Conservation (phyloP, 2,329 filamentous ascomycete genomes). For the Cytospora paraplurivora region DNA sequence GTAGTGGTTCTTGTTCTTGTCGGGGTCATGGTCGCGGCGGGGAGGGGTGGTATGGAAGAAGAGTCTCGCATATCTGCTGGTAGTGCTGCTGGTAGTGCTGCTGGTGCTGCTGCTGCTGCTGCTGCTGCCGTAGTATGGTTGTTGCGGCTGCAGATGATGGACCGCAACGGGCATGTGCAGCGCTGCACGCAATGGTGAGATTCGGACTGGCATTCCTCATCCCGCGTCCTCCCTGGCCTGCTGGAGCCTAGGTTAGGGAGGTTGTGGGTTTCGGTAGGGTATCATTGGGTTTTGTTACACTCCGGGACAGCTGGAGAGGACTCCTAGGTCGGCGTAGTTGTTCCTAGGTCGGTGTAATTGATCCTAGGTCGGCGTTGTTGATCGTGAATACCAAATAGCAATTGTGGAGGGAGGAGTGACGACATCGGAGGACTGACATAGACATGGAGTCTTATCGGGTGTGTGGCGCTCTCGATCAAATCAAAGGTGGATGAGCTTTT, state of each 20-base stretch:
- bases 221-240: constrained; percentile 37
- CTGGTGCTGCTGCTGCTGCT: constrained; percentile 3
- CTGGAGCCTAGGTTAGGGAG: constrained; percentile 18
- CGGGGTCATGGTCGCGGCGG: constrained; percentile 34
- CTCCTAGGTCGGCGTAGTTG: not conserved
- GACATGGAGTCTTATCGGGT: not conserved
- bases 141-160: constrained; percentile 1
- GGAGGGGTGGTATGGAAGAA: constrained; percentile 38
- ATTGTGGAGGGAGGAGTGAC: constrained; percentile 17
- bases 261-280: not conserved
- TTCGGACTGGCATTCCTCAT: constrained; percentile 66
- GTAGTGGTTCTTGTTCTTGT: constrained; percentile 67
- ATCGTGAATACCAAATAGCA: not conserved
- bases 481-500: constrained; percentile 7
- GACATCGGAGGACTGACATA: constrained; percentile 14
- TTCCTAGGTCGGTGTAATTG: no score
- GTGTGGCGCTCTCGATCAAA: not conserved
- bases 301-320: not conserved
- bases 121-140: constrained; percentile 21
- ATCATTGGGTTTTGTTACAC: constrained; percentile 2
- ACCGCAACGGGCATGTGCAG: constrained; percentile 21
- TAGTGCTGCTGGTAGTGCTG: constrained; percentile 11
- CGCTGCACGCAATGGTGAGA: constrained; percentile 36
- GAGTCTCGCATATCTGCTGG: constrained; percentile 5
- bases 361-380: not conserved